Evolutionary conservation across 768 basidiomycete species (phyloP).

Genomic region (Kwoniella europaea): DNA sequence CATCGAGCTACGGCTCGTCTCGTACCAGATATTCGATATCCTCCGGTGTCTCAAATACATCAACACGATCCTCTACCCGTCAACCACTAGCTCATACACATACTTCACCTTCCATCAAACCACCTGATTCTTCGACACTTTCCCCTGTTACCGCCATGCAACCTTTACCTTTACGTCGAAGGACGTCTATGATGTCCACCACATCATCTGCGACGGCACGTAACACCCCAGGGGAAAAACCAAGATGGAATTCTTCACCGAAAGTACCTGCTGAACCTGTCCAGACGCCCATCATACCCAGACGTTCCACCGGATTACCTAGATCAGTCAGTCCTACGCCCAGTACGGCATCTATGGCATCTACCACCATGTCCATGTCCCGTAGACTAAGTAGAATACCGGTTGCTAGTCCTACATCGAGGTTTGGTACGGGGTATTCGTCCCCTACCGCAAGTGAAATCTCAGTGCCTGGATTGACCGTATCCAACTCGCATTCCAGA

Average conservation of each 20-base stretch:
- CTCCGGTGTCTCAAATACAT: constrained; percentile 24
- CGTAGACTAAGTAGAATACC: constrained; percentile 22
- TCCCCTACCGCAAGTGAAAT: not conserved
- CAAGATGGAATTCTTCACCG: constrained; percentile 42
- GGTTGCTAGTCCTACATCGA: constrained; percentile 13
- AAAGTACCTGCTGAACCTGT: constrained; percentile 16
- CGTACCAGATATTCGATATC: constrained; percentile 26
- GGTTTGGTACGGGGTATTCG: not conserved
- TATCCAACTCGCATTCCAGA: constrained; percentile 23
- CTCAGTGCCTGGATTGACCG: constrained; percentile 15
- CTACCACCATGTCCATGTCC: constrained; percentile 8
- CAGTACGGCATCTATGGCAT: constrained; percentile 22
- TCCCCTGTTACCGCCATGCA: constrained; percentile 11
- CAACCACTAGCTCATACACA: constrained; percentile 2
- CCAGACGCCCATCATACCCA: constrained; percentile 17
- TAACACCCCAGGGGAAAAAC: constrained; percentile 23
- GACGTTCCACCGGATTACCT: constrained; percentile 2
- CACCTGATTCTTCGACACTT: constrained; percentile 14
- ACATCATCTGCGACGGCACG: constrained; percentile 20
- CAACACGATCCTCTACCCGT: constrained; percentile 15
- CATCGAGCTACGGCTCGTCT: constrained; percentile 11
- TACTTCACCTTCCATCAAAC: constrained; percentile 13
- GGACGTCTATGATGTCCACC: constrained; percentile 18
- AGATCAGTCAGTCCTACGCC: constrained; percentile 37
- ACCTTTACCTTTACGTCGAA: constrained; percentile 7